Conservation (phyloP, 2,329 filamentous ascomycete genomes). For the Eutypa lata region DNA sequence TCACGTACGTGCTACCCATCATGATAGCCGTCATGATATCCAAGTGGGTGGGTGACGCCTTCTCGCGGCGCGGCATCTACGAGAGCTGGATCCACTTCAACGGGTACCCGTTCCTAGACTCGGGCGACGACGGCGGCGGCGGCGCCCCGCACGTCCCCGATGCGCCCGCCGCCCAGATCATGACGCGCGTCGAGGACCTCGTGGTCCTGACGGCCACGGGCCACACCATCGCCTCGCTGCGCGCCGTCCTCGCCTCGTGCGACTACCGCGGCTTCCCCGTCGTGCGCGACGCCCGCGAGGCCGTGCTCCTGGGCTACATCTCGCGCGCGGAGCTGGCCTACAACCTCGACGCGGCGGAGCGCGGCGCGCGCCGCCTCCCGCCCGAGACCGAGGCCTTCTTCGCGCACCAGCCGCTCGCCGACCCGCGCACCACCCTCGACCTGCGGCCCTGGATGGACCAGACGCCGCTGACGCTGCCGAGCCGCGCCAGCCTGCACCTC, state of each 20-base stretch:
- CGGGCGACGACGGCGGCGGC: conserved; percentile 66
- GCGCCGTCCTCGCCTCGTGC: conserved; percentile 67
- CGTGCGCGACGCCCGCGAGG: conserved; percentile 72
- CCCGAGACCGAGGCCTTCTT: conserved; percentile 80
- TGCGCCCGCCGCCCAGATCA: conserved; percentile 80
- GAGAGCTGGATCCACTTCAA: conserved; percentile 97
- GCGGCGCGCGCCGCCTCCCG: conserved; percentile 56
- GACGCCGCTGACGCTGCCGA: conserved; percentile 87
- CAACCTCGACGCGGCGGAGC: conserved; percentile 65
- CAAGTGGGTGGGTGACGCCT: conserved; percentile 97
- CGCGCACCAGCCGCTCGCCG: conserved; percentile 75
- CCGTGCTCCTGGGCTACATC: conserved; percentile 87
- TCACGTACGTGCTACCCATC: conserved; percentile 95
- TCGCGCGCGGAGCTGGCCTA: conserved; percentile 85
- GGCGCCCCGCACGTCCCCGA: conserved; percentile 58
- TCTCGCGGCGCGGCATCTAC: conserved; percentile 91
- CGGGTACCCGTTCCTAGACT: conserved; percentile 92
- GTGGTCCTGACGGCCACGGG: conserved; percentile 82
- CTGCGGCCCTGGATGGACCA: conserved; percentile 98
- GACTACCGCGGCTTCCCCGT: conserved; percentile 90
- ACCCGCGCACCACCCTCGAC: conserved; percentile 73
- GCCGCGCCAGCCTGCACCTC: conserved; percentile 73
- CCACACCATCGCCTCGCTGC: conserved; percentile 78
- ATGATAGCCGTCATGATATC: conserved; percentile 99
- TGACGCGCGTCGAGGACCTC: conserved; percentile 90